Percentiles rank a stretch among this genome's conserved stretches.
phyloP scores from a whole-genome alignment of 176 grass and related monocot species.

The Eleusine coracana region DNA sequence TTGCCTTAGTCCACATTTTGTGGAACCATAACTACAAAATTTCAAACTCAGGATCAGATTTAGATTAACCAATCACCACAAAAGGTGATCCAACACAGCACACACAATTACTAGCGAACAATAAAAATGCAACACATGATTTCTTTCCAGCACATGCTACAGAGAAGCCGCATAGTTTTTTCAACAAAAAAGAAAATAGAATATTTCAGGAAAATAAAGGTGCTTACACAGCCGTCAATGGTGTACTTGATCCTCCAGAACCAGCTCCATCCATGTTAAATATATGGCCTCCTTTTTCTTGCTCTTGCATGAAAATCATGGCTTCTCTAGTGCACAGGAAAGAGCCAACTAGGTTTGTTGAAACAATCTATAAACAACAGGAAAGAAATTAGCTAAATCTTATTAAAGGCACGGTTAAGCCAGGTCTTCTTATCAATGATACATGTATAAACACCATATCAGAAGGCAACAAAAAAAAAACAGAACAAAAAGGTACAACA shows the following conservation, averaged over 20 bases:
- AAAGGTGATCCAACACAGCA: slow-evolving; percentile 14
- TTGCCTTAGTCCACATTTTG: slow-evolving; percentile 94
- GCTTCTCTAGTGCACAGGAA: slow-evolving; percentile 97
- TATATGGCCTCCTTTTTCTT: slow-evolving; percentile 85
- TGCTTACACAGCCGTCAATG: slow-evolving; percentile 96
- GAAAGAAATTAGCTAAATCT: slow-evolving; percentile 12
- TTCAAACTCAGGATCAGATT: slow-evolving; percentile 26
- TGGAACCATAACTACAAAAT: slow-evolving; percentile 89
- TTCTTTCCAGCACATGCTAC: background rate
- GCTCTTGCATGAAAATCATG: slow-evolving; percentile 76
- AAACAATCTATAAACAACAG: slow-evolving; percentile 71
- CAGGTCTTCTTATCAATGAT: background rate
- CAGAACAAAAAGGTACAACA: background rate
- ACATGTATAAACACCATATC: background rate
- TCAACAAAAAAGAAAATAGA: background rate
- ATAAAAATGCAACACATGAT: background rate
- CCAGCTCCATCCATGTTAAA: slow-evolving; percentile 99
- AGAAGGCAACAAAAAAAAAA: slow-evolving; percentile 7
- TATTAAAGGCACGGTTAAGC: slow-evolving; percentile 3
- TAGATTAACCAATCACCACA: background rate
- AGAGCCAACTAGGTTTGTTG: slow-evolving; percentile 94
- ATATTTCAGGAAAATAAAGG: background rate
- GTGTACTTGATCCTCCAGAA: slow-evolving; percentile 98
- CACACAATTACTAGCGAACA: slow-evolving; percentile 15
- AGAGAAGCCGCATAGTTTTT: background rate